Percentiles rank a stretch among this genome's conserved stretches.
Evolutionary conservation across 768 basidiomycete genomes (phyloP).

Genomic region (Pleurotus cornucopiae): DNA sequence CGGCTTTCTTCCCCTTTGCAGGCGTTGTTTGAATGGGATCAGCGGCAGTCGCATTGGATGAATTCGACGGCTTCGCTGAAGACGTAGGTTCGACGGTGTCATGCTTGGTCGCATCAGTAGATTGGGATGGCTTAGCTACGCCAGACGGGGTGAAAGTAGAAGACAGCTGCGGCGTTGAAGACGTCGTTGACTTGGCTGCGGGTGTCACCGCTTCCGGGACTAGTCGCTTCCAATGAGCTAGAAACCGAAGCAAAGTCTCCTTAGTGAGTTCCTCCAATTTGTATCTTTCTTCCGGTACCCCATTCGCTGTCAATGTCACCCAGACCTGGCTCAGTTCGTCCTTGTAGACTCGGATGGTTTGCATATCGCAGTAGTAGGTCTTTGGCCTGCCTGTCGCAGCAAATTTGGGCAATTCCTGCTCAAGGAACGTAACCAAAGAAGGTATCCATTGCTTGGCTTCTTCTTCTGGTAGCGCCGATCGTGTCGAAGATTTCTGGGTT

Average conservation of each 20-base stretch:
- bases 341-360: slow-evolving; percentile 1
- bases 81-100: no score
- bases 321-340: not conserved
- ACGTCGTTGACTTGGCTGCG: not conserved
- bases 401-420: not conserved
- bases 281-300: not conserved
- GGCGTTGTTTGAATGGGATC: slow-evolving; percentile 17
- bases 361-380: not conserved
- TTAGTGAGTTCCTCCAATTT: not conserved
- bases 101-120: no score
- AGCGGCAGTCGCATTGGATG: no score
- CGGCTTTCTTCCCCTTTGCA: slow-evolving; percentile 39
- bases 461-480: no score
- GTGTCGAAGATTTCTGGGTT: no score
- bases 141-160: not conserved
- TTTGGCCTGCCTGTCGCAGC: not conserved
- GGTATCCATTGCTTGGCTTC: not conserved
- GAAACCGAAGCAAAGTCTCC: not conserved
- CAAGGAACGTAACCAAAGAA: not conserved
- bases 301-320: not conserved
- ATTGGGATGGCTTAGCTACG: not conserved
- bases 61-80: no score
- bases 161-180: not conserved
- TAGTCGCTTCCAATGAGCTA: not conserved
- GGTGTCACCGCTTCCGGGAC: no score